Evolutionary conservation across 2,329 filamentous ascomycete species (phyloP).

Genomic region (Passalora sequoiae): DNA sequence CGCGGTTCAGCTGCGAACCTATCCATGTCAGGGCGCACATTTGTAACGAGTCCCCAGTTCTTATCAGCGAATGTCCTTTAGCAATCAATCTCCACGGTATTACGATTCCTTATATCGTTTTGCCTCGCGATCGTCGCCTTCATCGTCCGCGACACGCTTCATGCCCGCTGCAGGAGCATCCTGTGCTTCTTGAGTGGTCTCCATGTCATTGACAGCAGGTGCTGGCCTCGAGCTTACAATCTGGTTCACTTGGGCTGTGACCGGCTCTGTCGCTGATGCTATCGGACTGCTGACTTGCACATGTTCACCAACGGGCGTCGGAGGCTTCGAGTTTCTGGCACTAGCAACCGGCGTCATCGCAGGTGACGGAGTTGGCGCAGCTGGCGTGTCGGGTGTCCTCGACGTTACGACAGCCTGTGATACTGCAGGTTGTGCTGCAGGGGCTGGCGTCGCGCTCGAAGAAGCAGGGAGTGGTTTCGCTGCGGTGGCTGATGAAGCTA

Average conservation of each 20-base stretch:
- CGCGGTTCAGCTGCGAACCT: neutral
- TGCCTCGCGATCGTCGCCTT: neutral
- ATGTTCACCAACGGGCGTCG: neutral
- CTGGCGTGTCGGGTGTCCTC: neutral
- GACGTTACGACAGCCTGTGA: neutral
- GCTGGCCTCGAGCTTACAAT: too few species aligned
- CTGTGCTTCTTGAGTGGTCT: neutral
- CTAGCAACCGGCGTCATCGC: neutral
- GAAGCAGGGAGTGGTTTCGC: too few species aligned
- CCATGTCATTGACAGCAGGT: neutral
- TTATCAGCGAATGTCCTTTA: too few species aligned
- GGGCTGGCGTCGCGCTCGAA: neutral
- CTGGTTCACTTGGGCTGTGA: too few species aligned
- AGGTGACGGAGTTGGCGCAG: neutral
- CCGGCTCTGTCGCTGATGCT: too few species aligned
- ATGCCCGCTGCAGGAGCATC: neutral
- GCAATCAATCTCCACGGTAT: neutral
- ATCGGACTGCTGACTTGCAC: neutral
- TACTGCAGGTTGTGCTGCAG: neutral
- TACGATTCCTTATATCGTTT: slow-evolving; percentile 1
- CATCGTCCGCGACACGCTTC: neutral
- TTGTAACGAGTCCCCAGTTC: too few species aligned
- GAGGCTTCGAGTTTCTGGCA: neutral
- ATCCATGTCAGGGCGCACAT: neutral
- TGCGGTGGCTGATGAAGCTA: neutral